phyloP scores from a whole-genome alignment of 2,329 filamentous ascomycete genomes.

The Fusarium sp. region DNA sequence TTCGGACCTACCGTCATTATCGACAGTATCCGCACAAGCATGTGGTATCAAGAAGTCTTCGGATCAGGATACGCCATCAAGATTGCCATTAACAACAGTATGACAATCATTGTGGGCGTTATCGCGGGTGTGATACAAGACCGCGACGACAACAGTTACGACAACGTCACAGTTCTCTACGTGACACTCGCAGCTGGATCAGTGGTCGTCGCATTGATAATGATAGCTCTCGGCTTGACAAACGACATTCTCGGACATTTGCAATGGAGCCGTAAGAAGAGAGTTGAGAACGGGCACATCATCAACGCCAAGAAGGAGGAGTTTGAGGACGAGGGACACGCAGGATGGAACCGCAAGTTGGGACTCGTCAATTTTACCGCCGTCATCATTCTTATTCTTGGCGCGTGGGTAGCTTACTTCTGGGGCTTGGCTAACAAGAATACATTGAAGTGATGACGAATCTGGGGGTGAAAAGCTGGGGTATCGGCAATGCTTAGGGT shows the following conservation, averaged over 20 bases:
- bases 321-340: conserved; percentile 54
- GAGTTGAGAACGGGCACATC: conserved; percentile 59
- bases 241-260: conserved; percentile 62
- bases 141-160: conserved; percentile 67
- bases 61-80: conserved; percentile 72
- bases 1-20: conserved; percentile 71
- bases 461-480: background rate
- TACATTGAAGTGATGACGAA: too few species aligned
- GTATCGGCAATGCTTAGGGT: background rate
- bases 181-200: conserved; percentile 65
- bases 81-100: conserved; percentile 72
- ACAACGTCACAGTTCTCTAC: conserved; percentile 68
- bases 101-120: conserved; percentile 71
- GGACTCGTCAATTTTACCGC: conserved; percentile 59
- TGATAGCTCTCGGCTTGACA: conserved; percentile 57
- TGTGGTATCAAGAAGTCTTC: conserved; percentile 72
- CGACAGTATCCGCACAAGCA: conserved; percentile 69
- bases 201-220: conserved; percentile 57
- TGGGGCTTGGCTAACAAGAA: conserved; percentile 71
- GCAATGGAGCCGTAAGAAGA: conserved; percentile 70
- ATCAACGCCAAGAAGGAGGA: conserved; percentile 59
- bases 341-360: conserved; percentile 56
- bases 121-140: conserved; percentile 71
- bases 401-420: conserved; percentile 69
- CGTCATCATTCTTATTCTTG: conserved; percentile 62